phyloP scores from a whole-genome alignment of 2,329 filamentous ascomycete species.

The Atkinsonella texensis region DNA sequence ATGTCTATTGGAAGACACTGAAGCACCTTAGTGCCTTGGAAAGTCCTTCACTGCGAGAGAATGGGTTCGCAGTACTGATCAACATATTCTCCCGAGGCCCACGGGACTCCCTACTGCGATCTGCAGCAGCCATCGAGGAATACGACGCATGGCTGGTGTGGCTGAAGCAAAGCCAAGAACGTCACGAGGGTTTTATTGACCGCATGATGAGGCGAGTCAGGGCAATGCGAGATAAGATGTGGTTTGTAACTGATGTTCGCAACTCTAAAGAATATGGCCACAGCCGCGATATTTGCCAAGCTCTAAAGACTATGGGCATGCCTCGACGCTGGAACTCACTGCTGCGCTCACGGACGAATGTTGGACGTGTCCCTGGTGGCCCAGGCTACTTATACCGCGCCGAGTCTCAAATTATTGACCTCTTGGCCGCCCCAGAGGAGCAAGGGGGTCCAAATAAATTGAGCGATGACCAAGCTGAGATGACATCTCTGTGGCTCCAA shows the following conservation, averaged over 20 bases:
- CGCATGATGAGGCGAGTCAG: slow-evolving; percentile 62
- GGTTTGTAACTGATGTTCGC: slow-evolving; percentile 90
- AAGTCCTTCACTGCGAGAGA: slow-evolving; percentile 47
- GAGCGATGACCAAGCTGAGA: slow-evolving; percentile 86
- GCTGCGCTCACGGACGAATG: slow-evolving; percentile 35
- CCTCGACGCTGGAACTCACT: slow-evolving; percentile 43
- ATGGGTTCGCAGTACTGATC: slow-evolving; percentile 60
- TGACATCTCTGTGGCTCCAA: slow-evolving; percentile 72
- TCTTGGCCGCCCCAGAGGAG: slow-evolving; percentile 69
- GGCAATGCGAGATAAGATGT: slow-evolving; percentile 88
- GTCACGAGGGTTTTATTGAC: slow-evolving; percentile 62
- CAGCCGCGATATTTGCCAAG: slow-evolving; percentile 72
- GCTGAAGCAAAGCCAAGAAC: slow-evolving; percentile 71
- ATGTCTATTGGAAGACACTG: slow-evolving; percentile 75
- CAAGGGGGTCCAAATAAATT: slow-evolving; percentile 91
- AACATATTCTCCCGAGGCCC: slow-evolving; percentile 64
- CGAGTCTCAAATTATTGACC: slow-evolving; percentile 75
- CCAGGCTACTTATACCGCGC: slow-evolving; percentile 64
- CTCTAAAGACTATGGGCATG: slow-evolving; percentile 80
- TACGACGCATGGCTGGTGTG: slow-evolving; percentile 75
- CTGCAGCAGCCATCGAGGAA: slow-evolving; percentile 61
- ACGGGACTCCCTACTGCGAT: slow-evolving; percentile 55
- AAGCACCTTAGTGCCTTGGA: slow-evolving; percentile 56
- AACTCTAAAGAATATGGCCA: slow-evolving; percentile 83
- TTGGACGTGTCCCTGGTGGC: slow-evolving; percentile 33